Evolutionary conservation across 495 filamentous ascomycete genomes (phyloP).

Genomic region (Pseudoneurospora amorphoporcata): DNA sequence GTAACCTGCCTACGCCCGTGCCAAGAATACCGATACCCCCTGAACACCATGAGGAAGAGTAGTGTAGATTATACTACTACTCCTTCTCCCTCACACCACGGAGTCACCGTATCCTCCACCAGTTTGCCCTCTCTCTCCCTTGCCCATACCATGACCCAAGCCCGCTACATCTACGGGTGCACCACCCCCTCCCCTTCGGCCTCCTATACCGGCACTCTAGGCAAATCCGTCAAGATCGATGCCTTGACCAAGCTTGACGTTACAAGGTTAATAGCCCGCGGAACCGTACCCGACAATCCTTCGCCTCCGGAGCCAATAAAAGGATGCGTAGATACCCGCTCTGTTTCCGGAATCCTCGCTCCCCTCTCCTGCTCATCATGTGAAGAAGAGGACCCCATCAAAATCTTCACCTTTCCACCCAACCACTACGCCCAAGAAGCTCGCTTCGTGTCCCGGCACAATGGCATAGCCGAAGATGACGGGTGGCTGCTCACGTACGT

Average conservation of each 20-base stretch:
- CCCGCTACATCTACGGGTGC: slow-evolving; percentile 49
- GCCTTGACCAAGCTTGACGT: slow-evolving; percentile 49
- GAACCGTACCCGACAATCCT: slow-evolving; percentile 7
- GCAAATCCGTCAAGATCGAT: slow-evolving; percentile 50
- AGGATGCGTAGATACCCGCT: slow-evolving; percentile 4
- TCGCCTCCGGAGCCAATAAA: slow-evolving; percentile 9
- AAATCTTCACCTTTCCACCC: slow-evolving; percentile 45
- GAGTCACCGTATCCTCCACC: slow-evolving; percentile 34
- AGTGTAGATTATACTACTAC: slow-evolving; percentile 59
- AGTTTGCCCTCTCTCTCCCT: slow-evolving; percentile 49
- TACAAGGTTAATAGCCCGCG: slow-evolving; percentile 34
- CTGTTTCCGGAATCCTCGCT: slow-evolving; percentile 21
- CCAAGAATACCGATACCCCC: slow-evolving; percentile 17
- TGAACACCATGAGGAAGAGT: slow-evolving; percentile 42
- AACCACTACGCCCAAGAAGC: slow-evolving; percentile 55
- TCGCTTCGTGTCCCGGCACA: slow-evolving; percentile 44
- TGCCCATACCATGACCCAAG: slow-evolving; percentile 39
- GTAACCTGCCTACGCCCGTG: slow-evolving; percentile 39
- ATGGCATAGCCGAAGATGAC: slow-evolving; percentile 38
- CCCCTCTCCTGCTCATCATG: slow-evolving; percentile 9
- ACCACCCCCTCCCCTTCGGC: slow-evolving; percentile 20
- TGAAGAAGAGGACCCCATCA: slow-evolving; percentile 42
- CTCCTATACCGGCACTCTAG: slow-evolving; percentile 41
- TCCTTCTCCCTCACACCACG: slow-evolving; percentile 31
- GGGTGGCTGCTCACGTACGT: slow-evolving; percentile 53